Evolutionary conservation across 2,329 filamentous ascomycete genomes (phyloP), one percentile per base, ranked within the genome.

Genomic region (Exophiala sp.): DNA sequence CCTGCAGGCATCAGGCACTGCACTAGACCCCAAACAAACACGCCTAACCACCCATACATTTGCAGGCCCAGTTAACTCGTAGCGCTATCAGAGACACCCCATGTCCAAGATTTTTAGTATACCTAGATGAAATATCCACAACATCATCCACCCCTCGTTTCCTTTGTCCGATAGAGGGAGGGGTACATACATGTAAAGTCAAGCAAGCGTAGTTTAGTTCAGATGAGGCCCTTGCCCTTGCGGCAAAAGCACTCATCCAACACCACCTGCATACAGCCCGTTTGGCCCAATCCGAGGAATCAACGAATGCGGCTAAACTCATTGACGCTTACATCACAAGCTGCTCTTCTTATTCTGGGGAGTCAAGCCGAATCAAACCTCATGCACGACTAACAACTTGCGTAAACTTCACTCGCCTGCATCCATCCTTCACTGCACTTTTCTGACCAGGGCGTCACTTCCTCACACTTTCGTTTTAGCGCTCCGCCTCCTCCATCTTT

Each of bases 401-500:
- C 51, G 42, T 41, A 56, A 39, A 33, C 45, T 56, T 18, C 39
- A 50, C 51, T 46, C 45, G 45, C 24, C 36, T 20, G 21, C 21
- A 10, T 43, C 20, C n/a, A 14, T 9, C 14, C 11, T 38, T 38
- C 5, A 41, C 39, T 41, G 8, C 38, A 21, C 16, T 18, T 20
- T 42, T 18, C 39, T 42, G 16, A 43, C 18, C 16, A 29, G 24
- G 42, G 49, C 34, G 41, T 52, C 50, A 47, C 42, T 51, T 39
- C 45, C 39, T 45, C 40, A 40, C 40, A 43, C 45, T 53, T 52
- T 8, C 10, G 40, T 47, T 34, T 45, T 52, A 49, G 55, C 47
- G 24, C 44, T 52, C 52, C 52, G 40, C 18, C 50, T 52, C 50
- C 56, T 53, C 55, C 58, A 58, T 61, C 57, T 59, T 58, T 61